Evolutionary conservation across 257 asterid species (phyloP), one percentile per base, ranked within the genome.

Genomic region (Lavandula angustifolia): DNA sequence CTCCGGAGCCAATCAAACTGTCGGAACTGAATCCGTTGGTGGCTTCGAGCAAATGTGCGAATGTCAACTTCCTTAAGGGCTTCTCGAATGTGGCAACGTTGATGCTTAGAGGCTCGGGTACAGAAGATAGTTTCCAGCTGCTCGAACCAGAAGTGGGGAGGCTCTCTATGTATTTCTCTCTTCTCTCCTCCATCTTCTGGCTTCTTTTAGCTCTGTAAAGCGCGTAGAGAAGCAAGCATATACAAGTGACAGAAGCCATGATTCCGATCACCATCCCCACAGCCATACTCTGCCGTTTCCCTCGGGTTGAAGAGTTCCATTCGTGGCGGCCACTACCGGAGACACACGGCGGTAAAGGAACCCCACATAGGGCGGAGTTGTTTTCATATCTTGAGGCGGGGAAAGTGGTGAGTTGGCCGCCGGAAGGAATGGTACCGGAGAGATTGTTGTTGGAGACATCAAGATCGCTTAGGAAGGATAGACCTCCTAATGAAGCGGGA

Each of bases 381-480:
- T 94, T 86, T 38, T 80, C 90, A 7, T 87, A 94, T 71, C 97
- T 83, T 2, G 89, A 60, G 12, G 95, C 18, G 0, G 97, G 95
- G 67, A 94, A 90, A 13, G 99, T 94, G 9, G 94, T 89, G 46
- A 94, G 76, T 74, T 90, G 99, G 12, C 96, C 97, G 5, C 92
- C 85, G 0, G 94, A 76, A 11, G 97, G 99, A 38, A 94, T 80
- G 1, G 67, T 9, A 13, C 99, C 97, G 0, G 91, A 73, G 4
- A 94, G 87, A 68, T 83, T 73, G 58, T 94, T 94, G 79, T 94
- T 94, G 0, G 99, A 94, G 48, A 94, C 96, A 52, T 94, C 99
- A 3, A 94, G 84, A 67, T 90, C 99, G 8, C 88, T 87, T 6
- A 94, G 84, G 73, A 94, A 90, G 0, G 99, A 75, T 6, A 94